Base-by-base conservation (phyloP, 148 eudicot genomes). In the Spergularia marina region DNA sequence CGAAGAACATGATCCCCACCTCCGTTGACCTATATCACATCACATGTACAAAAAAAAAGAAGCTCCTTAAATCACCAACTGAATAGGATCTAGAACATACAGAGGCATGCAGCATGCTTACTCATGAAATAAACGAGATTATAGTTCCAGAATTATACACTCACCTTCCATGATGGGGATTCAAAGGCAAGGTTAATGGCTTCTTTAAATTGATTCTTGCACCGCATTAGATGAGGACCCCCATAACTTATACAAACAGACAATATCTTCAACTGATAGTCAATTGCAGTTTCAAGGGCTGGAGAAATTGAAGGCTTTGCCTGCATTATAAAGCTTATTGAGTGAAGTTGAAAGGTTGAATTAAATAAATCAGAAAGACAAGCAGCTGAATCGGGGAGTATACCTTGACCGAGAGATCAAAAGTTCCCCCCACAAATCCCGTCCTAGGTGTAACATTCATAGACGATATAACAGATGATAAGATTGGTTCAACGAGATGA, bases 91-190 rank as follows among this genome's bases (percentile, higher is more conserved):
- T 76, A 15, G 39, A 66, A n/a, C 18, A 75, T 20, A 60, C 57
- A 69, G 14, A 17, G 73, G 53, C 59, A 40, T 51, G 2, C 21
- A 18, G 23, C 34, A 39, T 15, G 30, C 10, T 55, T 30, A 44
- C 34, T 5, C 25, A 53, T 16, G 11, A 7, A 16, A 44, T 20
- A 40, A 9, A 61, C 73, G 51, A 71, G 36, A 39, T 44, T 61
- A 13, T 52, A 66, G 30, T 53, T 53, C 39, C 40, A 72, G 53
- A 55, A 44, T 34, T 13, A 73, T 62, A 52, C 51, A 72, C 53
- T 52, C 44, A 92, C 99, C 99, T 95, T 92, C 99, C 99, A 95
- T 70, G 99, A 95, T 71, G 96, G 91, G 30, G 99, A 95, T 64
- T 92, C 91, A 84, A 95, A 92, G 9, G 99, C 96, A 71, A 89